Percentiles rank a stretch among this genome's conserved stretches.
These are phyloP conservation scores for Laetiporus sulphureus DNA, from an alignment of 1,284 basidiomycete genomes.

Conservation along the genomic window DNA sequence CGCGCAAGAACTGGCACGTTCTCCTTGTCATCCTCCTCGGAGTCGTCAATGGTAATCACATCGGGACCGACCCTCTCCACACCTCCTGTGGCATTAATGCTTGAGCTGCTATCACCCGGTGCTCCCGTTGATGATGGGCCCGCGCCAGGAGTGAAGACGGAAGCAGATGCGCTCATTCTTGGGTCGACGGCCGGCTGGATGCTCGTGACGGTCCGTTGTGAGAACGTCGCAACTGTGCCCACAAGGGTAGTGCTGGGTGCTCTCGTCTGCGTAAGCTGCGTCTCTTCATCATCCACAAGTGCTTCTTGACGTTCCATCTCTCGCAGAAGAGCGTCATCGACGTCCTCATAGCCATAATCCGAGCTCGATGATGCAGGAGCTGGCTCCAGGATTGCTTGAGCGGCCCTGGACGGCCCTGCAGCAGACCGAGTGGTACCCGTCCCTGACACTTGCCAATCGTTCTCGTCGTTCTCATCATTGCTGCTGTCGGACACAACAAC, in stretches of 20 bases:
- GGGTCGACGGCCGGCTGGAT: too few relatives aligned
- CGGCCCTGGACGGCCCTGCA: not conserved
- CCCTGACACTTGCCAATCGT: too few relatives aligned
- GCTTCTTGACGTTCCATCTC: conserved; percentile 31
- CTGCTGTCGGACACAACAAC: conserved; percentile 13
- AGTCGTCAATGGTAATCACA: conserved; percentile 37
- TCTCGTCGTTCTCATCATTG: conserved; percentile 10
- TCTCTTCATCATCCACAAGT: conserved; percentile 1
- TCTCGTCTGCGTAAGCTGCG: too few relatives aligned
- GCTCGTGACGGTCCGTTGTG: too few relatives aligned
- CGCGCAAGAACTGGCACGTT: conserved; percentile 49
- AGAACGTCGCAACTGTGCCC: too few relatives aligned
- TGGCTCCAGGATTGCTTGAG: too few relatives aligned
- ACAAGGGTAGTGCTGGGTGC: too few relatives aligned
- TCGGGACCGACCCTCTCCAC: conserved; percentile 17
- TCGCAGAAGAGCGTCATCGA: conserved; percentile 29
- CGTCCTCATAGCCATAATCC: conserved; percentile 28
- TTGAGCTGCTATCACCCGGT: too few relatives aligned
- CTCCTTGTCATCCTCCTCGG: conserved; percentile 55
- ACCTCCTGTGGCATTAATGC: too few relatives aligned
- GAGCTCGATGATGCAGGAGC: conserved; percentile 15
- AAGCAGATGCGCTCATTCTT: too few relatives aligned
- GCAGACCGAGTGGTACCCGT: not conserved
- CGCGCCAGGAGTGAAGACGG: too few relatives aligned
- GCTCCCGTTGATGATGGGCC: too few relatives aligned